Conservation (phyloP, 1,284 basidiomycete genomes). For the Puccinia hordei region DNA sequence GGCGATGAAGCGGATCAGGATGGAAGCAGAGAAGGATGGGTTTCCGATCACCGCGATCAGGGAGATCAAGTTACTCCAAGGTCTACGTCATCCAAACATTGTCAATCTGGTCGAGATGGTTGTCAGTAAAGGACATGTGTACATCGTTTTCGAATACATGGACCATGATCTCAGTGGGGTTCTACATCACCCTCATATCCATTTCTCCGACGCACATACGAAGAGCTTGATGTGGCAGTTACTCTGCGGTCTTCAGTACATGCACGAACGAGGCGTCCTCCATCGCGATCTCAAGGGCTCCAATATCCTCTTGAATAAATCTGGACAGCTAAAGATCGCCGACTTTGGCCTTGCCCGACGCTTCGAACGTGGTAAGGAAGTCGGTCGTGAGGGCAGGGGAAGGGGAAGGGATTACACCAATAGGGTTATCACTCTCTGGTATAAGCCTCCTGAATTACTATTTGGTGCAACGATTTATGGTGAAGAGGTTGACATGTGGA, state of each 20-base stretch:
- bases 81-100: conserved; percentile 83
- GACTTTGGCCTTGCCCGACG: conserved; percentile 98
- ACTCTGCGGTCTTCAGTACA: conserved; percentile 86
- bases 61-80: conserved; percentile 96
- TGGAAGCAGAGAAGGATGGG: conserved; percentile 96
- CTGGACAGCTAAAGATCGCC: conserved; percentile 89
- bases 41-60: conserved; percentile 99
- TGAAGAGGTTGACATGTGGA: conserved; percentile 99
- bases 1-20: conserved; percentile 93
- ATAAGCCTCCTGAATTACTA: conserved; percentile 90
- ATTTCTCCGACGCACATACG: conserved; percentile 79
- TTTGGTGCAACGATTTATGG: conserved; percentile 96
- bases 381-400: conserved; percentile 38
- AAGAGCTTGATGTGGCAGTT: conserved; percentile 95
- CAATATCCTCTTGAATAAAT: conserved; percentile 92
- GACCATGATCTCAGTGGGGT: conserved; percentile 97
- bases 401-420: conserved; percentile 98
- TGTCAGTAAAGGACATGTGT: conserved; percentile 91
- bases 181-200: conserved; percentile 82
- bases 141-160: conserved; percentile 99
- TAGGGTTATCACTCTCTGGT: conserved; percentile 98
- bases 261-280: conserved; percentile 91
- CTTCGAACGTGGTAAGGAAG: conserved; percentile 63
- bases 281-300: conserved; percentile 99
- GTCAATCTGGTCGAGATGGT: conserved; percentile 94